A percentile compares a stretch with the other conserved stretches of the same genome.
phyloP scores from a whole-genome alignment of 2,329 filamentous ascomycete species.

The Penicillium hesseltinei region DNA sequence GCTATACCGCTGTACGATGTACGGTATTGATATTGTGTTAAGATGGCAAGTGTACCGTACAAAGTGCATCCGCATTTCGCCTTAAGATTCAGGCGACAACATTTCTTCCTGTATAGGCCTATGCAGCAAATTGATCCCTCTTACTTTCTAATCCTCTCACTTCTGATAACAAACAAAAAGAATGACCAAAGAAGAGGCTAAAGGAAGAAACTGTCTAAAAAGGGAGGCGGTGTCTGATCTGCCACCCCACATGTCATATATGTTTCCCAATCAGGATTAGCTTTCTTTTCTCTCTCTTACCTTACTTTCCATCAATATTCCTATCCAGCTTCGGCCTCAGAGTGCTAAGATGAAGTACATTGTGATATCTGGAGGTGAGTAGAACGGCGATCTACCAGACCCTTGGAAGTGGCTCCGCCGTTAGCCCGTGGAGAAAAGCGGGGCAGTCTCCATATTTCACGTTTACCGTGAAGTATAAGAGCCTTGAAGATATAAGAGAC shows the following conservation, averaged over 20 bases:
- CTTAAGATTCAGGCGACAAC: background rate
- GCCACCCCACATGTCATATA: background rate
- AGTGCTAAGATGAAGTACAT: conserved; percentile 71
- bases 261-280: background rate
- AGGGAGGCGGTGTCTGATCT: background rate
- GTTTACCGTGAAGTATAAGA: background rate
- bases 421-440: background rate
- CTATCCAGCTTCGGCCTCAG: background rate
- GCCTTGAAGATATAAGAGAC: background rate
- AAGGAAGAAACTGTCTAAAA: background rate
- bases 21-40: background rate
- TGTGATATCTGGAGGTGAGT: conserved; percentile 72
- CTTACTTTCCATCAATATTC: background rate
- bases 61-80: background rate
- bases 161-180: background rate
- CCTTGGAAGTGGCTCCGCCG: background rate
- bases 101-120: too few species aligned
- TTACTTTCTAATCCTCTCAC: background rate
- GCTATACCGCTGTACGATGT: background rate
- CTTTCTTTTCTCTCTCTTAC: background rate
- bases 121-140: too few species aligned
- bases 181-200: background rate
- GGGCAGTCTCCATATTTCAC: conserved; percentile 1
- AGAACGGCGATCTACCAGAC: background rate
- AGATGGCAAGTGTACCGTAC: background rate